Evolutionary conservation across 73 alveolate genomes (phyloP).

Genomic region (Stentor roeselii): DNA sequence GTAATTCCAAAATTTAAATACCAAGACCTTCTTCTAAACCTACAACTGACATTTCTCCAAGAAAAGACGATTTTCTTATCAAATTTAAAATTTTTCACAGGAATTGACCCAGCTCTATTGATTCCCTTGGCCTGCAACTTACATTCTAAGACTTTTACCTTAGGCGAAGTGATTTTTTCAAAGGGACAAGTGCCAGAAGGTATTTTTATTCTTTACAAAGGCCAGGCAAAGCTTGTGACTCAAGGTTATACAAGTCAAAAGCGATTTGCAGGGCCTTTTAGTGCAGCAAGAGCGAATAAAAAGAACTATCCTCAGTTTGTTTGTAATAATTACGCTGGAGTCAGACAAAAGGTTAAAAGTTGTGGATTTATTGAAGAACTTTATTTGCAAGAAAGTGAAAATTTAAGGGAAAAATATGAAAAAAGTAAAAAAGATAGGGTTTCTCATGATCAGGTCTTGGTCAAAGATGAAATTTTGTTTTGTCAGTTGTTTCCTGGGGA

Average conservation of each 20-base stretch:
- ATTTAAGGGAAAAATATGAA: background rate
- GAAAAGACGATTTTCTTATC: background rate
- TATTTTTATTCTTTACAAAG: background rate
- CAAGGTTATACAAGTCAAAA: background rate
- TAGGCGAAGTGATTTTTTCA: background rate
- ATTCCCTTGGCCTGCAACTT: constrained; percentile 5
- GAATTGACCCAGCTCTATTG: background rate
- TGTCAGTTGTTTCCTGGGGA: background rate
- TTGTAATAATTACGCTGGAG: background rate
- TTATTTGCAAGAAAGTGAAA: background rate
- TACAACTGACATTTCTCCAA: background rate
- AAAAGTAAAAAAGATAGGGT: background rate
- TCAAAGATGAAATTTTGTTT: background rate
- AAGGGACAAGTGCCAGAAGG: constrained; percentile 1
- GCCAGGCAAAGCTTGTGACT: background rate
- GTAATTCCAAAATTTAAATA: background rate
- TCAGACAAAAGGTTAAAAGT: background rate
- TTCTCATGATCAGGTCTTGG: background rate
- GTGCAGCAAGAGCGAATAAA: background rate
- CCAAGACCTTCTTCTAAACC: background rate
- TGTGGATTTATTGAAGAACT: background rate
- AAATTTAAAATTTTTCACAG: background rate
- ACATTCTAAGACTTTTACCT: background rate
- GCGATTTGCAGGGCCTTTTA: background rate
- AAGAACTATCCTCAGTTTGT: background rate